Conservation (phyloP, 495 filamentous ascomycete genomes). For the Penicillium taxi region DNA sequence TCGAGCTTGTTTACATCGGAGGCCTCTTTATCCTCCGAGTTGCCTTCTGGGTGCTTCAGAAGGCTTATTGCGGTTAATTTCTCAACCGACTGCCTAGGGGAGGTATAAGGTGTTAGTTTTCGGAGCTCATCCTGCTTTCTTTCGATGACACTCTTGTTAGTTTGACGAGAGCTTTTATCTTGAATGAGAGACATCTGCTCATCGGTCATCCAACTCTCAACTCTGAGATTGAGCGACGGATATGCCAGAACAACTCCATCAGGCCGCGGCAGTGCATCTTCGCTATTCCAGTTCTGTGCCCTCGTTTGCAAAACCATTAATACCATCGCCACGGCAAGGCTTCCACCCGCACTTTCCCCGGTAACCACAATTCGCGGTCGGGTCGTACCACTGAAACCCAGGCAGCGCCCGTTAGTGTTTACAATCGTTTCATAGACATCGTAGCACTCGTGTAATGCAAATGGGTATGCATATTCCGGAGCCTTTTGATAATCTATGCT, state of each 20-base stretch:
- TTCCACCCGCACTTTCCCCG: conserved; percentile 90
- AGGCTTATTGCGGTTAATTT: conserved; percentile 19
- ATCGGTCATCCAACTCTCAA: conserved; percentile 98
- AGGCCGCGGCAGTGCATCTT: conserved; percentile 60
- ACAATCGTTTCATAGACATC: conserved; percentile 85
- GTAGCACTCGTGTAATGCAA: conserved; percentile 91
- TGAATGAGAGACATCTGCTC: conserved; percentile 94
- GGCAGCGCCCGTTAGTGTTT: conserved; percentile 64
- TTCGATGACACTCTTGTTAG: conserved; percentile 65
- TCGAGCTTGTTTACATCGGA: conserved; percentile 21
- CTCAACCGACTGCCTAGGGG: conserved; percentile 59
- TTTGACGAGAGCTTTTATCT: conserved; percentile 66
- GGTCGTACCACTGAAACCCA: conserved; percentile 69
- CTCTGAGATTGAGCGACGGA: conserved; percentile 87
- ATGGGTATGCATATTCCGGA: conserved; percentile 90
- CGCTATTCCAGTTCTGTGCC: conserved; percentile 49
- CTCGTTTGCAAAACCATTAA: conserved; percentile 78
- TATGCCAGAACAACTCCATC: conserved; percentile 82
- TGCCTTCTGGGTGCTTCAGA: conserved; percentile 31
- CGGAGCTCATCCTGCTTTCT: conserved; percentile 69
- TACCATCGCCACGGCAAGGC: conserved; percentile 71
- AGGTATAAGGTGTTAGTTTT: conserved; percentile 51
- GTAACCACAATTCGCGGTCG: conserved; percentile 71
- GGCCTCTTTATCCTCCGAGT: conserved; percentile 21
- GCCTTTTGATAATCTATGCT: conserved; percentile 93